These are phyloP conservation scores for Peterozyma toletana DNA, from an alignment of 805 yeast genomes.

Conservation along the genomic window DNA sequence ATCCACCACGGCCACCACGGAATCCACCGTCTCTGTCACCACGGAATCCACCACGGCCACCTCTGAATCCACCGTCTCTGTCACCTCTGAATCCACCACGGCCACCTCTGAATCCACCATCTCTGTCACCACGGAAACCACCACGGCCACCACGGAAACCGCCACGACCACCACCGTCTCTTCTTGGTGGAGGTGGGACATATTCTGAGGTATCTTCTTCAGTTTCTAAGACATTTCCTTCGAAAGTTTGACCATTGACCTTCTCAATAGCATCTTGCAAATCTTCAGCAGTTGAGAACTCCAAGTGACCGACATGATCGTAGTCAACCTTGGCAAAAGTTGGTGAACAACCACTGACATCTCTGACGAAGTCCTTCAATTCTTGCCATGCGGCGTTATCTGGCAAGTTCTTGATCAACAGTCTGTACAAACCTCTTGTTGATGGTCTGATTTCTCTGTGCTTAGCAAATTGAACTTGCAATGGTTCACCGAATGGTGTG, in stretches of 20 bases:
- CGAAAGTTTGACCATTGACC: slow-evolving; percentile 64
- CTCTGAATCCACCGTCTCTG: slow-evolving; percentile 24
- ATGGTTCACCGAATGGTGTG: slow-evolving; percentile 41
- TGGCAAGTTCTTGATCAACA: slow-evolving; percentile 62
- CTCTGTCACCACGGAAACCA: slow-evolving; percentile 40
- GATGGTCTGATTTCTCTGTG: slow-evolving; percentile 35
- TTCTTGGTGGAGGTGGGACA: slow-evolving; percentile 40
- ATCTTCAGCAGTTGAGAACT: slow-evolving; percentile 61
- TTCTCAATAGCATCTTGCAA: slow-evolving; percentile 67
- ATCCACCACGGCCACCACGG: slow-evolving; percentile 13
- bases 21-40: slow-evolving; percentile 14
- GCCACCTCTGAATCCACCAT: slow-evolving; percentile 31
- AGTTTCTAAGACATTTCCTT: slow-evolving; percentile 61
- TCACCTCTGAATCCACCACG: slow-evolving; percentile 35
- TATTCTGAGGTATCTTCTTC: slow-evolving; percentile 72
- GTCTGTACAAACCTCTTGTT: slow-evolving; percentile 69
- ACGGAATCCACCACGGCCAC: slow-evolving; percentile 24
- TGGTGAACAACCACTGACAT: slow-evolving; percentile 56
- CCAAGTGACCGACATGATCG: slow-evolving; percentile 44
- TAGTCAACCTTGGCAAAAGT: slow-evolving; percentile 50
- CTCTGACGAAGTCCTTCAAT: slow-evolving; percentile 83
- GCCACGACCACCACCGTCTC: slow-evolving; percentile 33
- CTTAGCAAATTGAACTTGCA: slow-evolving; percentile 48
- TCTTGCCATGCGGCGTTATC: slow-evolving; percentile 83
- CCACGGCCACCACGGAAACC: slow-evolving; percentile 37